These are phyloP conservation scores for Globisporangium nunn DNA, from an alignment of 352 stramenopile species.

Conservation along the genomic window DNA sequence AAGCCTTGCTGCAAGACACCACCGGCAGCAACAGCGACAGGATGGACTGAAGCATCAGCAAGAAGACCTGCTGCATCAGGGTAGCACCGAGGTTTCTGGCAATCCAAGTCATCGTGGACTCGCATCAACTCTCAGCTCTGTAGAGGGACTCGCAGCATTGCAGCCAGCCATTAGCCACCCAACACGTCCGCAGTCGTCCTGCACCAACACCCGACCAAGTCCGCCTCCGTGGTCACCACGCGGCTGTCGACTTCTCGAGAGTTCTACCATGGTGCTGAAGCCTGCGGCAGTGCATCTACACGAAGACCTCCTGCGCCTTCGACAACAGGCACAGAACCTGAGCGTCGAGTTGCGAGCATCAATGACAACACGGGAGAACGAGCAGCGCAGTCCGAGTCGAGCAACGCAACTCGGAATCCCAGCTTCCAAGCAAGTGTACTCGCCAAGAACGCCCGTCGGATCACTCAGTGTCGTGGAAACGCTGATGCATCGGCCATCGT, in stretches of 20 bases:
- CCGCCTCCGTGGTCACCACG: background rate
- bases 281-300: background rate
- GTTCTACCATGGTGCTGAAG: background rate
- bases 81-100: background rate
- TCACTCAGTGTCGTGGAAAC: slow-evolving; percentile 8
- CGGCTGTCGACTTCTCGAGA: background rate
- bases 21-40: slow-evolving; percentile 1
- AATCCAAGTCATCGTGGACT: background rate
- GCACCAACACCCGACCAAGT: background rate
- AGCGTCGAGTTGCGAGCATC: background rate
- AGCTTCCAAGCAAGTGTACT: background rate
- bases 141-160: background rate
- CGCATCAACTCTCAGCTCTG: background rate
- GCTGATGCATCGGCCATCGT: slow-evolving; percentile 13
- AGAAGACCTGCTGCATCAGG: background rate
- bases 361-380: background rate
- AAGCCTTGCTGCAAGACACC: slow-evolving; percentile 6
- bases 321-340: background rate
- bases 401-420: background rate
- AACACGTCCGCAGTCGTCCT: slow-evolving; percentile 4
- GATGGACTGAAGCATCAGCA: background rate
- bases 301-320: background rate
- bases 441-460: background rate
- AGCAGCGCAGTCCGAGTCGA: background rate
- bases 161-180: background rate